A percentile compares a stretch with the other conserved stretches of the same genome.
Conservation (phyloP, 164 flowering plant genomes). For the Vitis riparia region DNA sequence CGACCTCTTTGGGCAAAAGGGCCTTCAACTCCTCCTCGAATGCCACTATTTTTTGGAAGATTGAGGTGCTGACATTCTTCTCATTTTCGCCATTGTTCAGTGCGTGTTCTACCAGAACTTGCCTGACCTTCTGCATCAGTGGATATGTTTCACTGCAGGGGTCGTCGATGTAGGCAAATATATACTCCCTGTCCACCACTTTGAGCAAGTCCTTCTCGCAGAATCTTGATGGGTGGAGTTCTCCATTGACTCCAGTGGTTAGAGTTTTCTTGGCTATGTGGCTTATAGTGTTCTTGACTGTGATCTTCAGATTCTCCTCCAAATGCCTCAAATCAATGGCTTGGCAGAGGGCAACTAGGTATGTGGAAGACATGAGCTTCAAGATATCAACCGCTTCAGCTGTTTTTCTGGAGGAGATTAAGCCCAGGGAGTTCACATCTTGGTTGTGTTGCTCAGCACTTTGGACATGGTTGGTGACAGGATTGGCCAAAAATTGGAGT, state of each 20-base stretch:
- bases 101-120: constrained; percentile 40
- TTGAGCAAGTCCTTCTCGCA: constrained; percentile 46
- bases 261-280: constrained; percentile 33
- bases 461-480: constrained; percentile 48
- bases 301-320: constrained; percentile 40
- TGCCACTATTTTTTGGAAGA: constrained; percentile 37
- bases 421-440: constrained; percentile 46
- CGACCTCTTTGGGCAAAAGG: constrained; percentile 37
- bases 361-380: constrained; percentile 45
- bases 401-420: constrained; percentile 42
- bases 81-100: constrained; percentile 34
- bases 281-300: constrained; percentile 37
- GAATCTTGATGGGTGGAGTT: constrained; percentile 44
- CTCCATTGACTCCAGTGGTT: constrained; percentile 33
- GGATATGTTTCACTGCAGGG: constrained; percentile 48
- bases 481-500: constrained; percentile 43
- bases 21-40: constrained; percentile 41
- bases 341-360: constrained; percentile 40
- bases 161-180: constrained; percentile 41
- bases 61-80: constrained; percentile 30
- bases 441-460: constrained; percentile 55
- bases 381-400: constrained; percentile 40
- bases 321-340: constrained; percentile 48
- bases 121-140: constrained; percentile 44
- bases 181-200: constrained; percentile 36